A percentile compares a stretch with the other conserved stretches of the same genome.
Evolutionary conservation across 192 early-diverging fungal genomes (phyloP).

Genomic region (Mortierella hygrophila): DNA sequence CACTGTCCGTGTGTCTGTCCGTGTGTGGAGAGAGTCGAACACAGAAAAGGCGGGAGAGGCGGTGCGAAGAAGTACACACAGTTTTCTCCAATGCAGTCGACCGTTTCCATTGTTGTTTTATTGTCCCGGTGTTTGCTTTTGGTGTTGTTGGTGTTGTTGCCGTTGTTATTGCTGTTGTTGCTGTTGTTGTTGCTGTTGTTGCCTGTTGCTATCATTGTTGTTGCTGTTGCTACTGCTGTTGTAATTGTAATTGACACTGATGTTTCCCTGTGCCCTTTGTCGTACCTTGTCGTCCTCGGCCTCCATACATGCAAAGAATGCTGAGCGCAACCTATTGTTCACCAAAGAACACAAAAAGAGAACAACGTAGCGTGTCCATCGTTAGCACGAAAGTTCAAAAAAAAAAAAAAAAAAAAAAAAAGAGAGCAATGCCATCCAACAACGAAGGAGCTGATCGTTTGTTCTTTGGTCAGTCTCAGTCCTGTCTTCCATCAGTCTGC

Average conservation of each 20-base stretch:
- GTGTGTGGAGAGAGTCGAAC: not conserved
- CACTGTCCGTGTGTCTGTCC: not conserved
- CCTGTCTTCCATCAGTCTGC: constrained; percentile 4
- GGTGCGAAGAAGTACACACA: not conserved
- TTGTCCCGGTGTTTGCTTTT: not conserved
- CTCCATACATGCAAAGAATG: constrained; percentile 55
- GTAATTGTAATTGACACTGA: not conserved
- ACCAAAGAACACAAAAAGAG: not conserved
- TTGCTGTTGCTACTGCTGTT: not conserved
- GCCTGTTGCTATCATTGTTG: not conserved
- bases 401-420: constrained; percentile 20
- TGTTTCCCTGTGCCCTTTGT: not conserved
- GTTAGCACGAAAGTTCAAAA: constrained; percentile 22
- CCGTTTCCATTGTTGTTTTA: not conserved
- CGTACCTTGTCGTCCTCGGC: constrained; percentile 43
- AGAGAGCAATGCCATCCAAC: not conserved
- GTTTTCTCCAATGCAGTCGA: not conserved
- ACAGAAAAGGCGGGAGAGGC: not conserved
- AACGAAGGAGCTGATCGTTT: not conserved
- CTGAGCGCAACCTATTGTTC: constrained; percentile 31
- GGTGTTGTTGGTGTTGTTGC: not conserved
- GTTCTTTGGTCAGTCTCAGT: not conserved
- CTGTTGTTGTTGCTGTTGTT: not conserved
- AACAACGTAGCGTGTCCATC: not conserved
- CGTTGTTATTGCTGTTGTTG: not conserved